Evolutionary conservation across 495 filamentous ascomycete genomes (phyloP).

Genomic region (Penicillium roqueforti): DNA sequence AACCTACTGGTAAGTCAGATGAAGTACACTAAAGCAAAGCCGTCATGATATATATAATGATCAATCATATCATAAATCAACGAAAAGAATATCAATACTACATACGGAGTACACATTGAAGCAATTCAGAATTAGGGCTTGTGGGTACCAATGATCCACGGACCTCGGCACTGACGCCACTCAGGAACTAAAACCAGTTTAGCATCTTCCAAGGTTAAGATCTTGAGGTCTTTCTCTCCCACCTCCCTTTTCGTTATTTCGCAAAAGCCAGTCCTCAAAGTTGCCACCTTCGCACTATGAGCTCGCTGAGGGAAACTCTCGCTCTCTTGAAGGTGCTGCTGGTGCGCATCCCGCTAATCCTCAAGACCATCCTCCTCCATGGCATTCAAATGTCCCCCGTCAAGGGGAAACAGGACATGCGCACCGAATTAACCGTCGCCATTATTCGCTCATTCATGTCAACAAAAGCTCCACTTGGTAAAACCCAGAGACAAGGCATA

Average conservation of each 20-base stretch:
- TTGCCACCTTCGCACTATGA: conserved; percentile 25
- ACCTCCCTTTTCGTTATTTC: neutral
- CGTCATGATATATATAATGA: too few relatives aligned
- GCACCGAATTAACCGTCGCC: conserved; percentile 67
- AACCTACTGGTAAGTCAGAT: too few relatives aligned
- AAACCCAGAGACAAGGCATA: conserved; percentile 57
- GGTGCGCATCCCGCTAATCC: conserved; percentile 59
- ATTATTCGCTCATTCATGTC: conserved; percentile 63
- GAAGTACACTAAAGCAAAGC: too few relatives aligned
- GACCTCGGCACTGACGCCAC: conserved; percentile 24
- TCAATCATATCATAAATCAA: too few relatives aligned
- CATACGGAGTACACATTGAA: too few relatives aligned
- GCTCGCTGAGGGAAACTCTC: conserved; percentile 28
- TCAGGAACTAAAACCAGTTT: conserved; percentile 19
- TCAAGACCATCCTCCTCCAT: conserved; percentile 65
- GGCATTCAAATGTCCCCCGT: conserved; percentile 60
- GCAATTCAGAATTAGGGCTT: neutral
- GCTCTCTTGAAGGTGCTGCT: conserved; percentile 48
- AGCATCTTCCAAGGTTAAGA: neutral
- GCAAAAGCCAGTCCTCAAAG: neutral
- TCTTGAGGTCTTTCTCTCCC: neutral
- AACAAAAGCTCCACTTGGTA: conserved; percentile 46
- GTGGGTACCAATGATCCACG: conserved; percentile 1
- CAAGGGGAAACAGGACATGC: conserved; percentile 71
- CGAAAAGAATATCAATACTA: too few relatives aligned